Evolutionary conservation across 495 filamentous ascomycete species (phyloP), one percentile per base, ranked within the genome.

Genomic region (Penicillium mononematosum): DNA sequence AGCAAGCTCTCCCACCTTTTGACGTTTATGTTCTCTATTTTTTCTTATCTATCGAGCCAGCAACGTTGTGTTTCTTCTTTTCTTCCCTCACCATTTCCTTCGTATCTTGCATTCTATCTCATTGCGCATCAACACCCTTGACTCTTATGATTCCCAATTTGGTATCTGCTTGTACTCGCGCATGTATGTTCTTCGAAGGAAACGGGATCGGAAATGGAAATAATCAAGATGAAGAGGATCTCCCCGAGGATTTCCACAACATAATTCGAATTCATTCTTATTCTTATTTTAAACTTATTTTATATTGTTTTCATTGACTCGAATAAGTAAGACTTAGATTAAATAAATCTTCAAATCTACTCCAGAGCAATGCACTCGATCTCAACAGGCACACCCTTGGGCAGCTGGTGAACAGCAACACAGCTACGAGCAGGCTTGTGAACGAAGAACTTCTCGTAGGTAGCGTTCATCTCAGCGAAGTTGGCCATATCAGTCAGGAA

Each of bases 361-460:
- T 80, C 73, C 54, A 92, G 49, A 76, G 88, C 75, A 88, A 84
- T 69, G 73, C 88, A 90, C 82, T 97, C 93, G 71, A 98, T 96
- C 84, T 97, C 93, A 52, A 96, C 86, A 49, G 86, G 83, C 47
- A 92, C 92, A 36, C 85, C 88, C 83, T 96, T 96, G 51, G 93
- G 93, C 60, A 97, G 79, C 78, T 92, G 84, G 71, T 85, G 84
- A 47, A 93, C 93, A 49, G 91, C 93, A 55, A 98, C 89, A 75
- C 93, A 97, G 76, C 89, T 94, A 46, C 93, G 83, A 29, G 93
- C 91, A 17, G 93, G 93, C 82, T 92, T 94, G 77, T 90, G 87
- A 38, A 77, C 76, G 74, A 96, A 94, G 80, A 85, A 88, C 77
- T 89, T 89, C 77, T 87, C 88, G 67, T 96, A 97, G 70, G 87